Conservation (phyloP, 2,329 filamentous ascomycete species). For the Trichoderma sp. region DNA sequence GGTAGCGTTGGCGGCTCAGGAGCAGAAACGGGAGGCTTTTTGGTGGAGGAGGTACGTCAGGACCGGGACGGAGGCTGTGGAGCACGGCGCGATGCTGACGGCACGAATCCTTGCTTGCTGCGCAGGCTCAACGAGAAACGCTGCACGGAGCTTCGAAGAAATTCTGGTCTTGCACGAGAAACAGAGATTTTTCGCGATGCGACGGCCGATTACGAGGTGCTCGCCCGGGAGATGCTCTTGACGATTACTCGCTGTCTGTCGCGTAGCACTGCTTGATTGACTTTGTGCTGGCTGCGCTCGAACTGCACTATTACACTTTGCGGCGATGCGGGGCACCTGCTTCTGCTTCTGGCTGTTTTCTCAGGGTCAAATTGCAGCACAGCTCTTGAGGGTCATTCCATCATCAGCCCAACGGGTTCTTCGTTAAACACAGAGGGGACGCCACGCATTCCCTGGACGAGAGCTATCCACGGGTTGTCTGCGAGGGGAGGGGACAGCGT, state of each 20-base stretch:
- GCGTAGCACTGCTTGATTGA: slow-evolving; percentile 13
- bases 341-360: slow-evolving; percentile 20
- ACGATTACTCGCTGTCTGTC: slow-evolving; percentile 15
- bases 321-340: slow-evolving; percentile 29
- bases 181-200: neutral
- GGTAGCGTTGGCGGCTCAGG: slow-evolving; percentile 25
- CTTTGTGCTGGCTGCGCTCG: neutral
- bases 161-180: neutral
- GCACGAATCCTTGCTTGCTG: slow-evolving; percentile 24
- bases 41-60: slow-evolving; percentile 30
- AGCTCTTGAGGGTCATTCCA: slow-evolving; percentile 14
- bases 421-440: neutral
- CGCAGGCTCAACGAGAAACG: slow-evolving; percentile 23
- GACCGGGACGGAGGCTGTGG: slow-evolving; percentile 29
- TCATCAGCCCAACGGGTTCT: slow-evolving; percentile 26
- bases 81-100: slow-evolving; percentile 29
- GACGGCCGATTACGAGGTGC: slow-evolving; percentile 13
- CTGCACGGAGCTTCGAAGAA: slow-evolving; percentile 15
- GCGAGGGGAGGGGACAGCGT: neutral
- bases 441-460: slow-evolving; percentile 1
- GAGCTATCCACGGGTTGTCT: neutral
- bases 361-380: slow-evolving; percentile 24
- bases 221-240: slow-evolving; percentile 2
- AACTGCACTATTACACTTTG: slow-evolving; percentile 21
- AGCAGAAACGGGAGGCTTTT: slow-evolving; percentile 29